Conservation (phyloP, 495 filamentous ascomycete genomes). For the Bathelium albidoporum region DNA sequence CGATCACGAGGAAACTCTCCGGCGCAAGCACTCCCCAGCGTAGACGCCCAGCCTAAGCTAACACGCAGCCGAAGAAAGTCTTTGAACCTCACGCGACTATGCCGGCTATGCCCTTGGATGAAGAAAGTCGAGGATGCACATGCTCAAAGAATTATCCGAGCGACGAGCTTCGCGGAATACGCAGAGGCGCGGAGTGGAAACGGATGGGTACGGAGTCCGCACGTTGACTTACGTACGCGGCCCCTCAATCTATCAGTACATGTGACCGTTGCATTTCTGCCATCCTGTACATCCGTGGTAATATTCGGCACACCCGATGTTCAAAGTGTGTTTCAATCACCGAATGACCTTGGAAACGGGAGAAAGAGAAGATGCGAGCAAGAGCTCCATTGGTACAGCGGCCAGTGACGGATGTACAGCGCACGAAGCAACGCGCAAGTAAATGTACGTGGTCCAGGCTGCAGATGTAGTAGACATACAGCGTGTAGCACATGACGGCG, state of each 20-base stretch:
- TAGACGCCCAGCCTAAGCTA: not conserved
- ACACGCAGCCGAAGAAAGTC: not conserved
- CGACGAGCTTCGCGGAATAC: not conserved
- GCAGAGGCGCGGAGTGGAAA: not conserved
- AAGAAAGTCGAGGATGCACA: not conserved
- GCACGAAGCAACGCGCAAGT: not conserved
- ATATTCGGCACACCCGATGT: not conserved
- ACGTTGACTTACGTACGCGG: too few relatives aligned
- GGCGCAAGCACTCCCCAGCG: not conserved
- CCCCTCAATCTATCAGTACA: slow-evolving; percentile 1
- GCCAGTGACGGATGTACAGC: not conserved
- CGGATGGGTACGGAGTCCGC: too few relatives aligned
- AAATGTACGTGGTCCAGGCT: slow-evolving; percentile 1
- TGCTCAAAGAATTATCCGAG: not conserved
- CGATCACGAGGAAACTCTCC: not conserved
- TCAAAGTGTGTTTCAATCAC: not conserved
- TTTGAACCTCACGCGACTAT: not conserved
- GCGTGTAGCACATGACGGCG: slow-evolving; percentile 1
- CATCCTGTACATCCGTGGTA: not conserved
- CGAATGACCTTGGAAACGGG: not conserved
- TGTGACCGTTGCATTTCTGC: slow-evolving; percentile 5
- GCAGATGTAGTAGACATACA: not conserved
- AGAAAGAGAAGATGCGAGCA: not conserved
- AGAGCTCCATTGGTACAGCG: not conserved
- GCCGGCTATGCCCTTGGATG: not conserved